Evolutionary conservation across 495 filamentous ascomycete genomes (phyloP), one percentile per base, ranked within the genome.

Genomic region (Penicillium bovifimosum): DNA sequence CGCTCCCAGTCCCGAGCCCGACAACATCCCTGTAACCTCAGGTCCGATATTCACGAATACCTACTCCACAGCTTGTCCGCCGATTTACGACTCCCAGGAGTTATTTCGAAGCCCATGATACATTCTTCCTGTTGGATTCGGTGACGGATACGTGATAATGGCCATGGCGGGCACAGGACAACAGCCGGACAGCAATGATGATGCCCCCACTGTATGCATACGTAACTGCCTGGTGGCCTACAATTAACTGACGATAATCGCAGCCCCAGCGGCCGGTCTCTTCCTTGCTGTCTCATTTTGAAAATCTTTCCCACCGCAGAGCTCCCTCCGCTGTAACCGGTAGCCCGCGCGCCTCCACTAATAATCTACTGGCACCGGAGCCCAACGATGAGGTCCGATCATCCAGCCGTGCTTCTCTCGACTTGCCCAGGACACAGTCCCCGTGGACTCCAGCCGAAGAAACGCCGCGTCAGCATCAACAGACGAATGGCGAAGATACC

Each of bases 231-330:
- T 35, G 56, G 44, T 56, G 52, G 40, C 52, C 57, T 47, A 50
- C 47, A 49, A 49, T 50, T 32, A 40, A 40, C 55, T 63, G 51
- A 66, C 41, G 4, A 45, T 42, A 45, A 53, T 42, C 38, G 36
- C 9, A 45, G 33, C 34, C 56, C 33, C 56, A 79, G 76, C 76
- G 80, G 75, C 88, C 93, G 0, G 93, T 98, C 24, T 98, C 93
- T 36, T 95, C 92, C 40, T 76, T 97, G 29, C 80, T 89, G 41
- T 93, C 91, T 36, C 86, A 92, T 64, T 98, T 98, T 63, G 93
- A 98, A 76, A 86, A 86, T 51, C 84, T 96, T 66, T 79, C 85
- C 33, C 81, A 80, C 56, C 62, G 74, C 46, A 80, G 64, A 45
- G 60, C 65, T 9, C 60, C 61, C 20, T 68, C 71, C 7, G 57